These are phyloP conservation scores for Lepiota brunneoincarnata DNA, from an alignment of 768 basidiomycete genomes.

Conservation along the genomic window DNA sequence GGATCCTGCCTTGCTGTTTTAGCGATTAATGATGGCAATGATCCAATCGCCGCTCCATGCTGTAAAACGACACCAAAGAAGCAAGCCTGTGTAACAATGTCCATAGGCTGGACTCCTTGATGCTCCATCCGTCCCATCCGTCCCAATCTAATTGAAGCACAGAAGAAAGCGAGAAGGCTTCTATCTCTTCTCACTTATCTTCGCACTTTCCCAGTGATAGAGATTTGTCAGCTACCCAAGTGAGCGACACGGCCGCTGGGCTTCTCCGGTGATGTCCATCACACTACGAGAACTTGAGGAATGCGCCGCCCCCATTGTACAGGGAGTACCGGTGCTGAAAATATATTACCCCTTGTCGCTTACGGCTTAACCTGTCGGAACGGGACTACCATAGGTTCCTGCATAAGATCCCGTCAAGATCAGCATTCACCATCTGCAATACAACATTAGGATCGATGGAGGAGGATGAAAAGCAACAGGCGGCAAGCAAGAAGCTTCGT, in stretches of 20 bases:
- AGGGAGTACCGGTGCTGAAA: neutral
- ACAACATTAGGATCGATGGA: neutral
- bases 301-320: neutral
- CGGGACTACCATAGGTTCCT: neutral
- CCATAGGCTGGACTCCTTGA: no score
- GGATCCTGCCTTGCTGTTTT: no score
- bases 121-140: no score
- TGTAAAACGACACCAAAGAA: neutral
- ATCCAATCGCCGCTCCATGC: no score
- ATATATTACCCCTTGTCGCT: neutral
- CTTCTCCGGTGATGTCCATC: conserved; percentile 7
- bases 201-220: neutral
- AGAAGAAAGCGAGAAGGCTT: no score
- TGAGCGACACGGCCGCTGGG: conserved; percentile 3
- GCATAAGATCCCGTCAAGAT: neutral
- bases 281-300: neutral
- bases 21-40: no score
- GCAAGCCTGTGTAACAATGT: no score
- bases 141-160: no score
- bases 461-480: no score
- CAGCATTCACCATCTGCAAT: neutral
- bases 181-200: neutral
- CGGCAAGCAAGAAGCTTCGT: no score
- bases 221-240: neutral
- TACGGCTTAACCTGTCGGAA: neutral